Evolutionary conservation across 2,329 filamentous ascomycete genomes (phyloP).

Genomic region (Penicillium digitatum): DNA sequence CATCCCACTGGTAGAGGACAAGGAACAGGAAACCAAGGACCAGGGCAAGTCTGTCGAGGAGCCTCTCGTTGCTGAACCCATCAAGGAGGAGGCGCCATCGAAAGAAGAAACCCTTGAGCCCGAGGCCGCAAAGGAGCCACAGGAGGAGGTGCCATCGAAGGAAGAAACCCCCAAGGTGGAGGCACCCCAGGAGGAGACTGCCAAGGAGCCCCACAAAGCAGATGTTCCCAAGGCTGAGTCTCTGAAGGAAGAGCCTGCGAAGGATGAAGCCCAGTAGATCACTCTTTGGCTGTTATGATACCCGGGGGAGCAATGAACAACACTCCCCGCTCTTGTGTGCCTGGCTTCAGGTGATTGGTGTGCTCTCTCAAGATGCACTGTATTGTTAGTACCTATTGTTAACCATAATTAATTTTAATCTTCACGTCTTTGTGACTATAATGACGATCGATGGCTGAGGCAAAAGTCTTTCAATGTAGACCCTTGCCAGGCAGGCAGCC

Average conservation of each 20-base stretch:
- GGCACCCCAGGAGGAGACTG: constrained; percentile 15
- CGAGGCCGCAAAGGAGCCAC: constrained; percentile 1
- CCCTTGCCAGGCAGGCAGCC: no score
- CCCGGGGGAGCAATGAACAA: constrained; percentile 17
- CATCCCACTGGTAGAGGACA: constrained; percentile 30
- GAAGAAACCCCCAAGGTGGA: neutral
- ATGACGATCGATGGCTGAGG: neutral
- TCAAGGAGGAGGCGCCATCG: constrained; percentile 5
- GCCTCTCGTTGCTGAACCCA: constrained; percentile 5
- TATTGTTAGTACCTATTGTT: neutral
- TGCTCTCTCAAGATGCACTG: neutral
- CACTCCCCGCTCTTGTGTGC: constrained; percentile 18
- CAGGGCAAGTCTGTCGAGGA: constrained; percentile 4
- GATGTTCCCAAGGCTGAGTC: constrained; percentile 10
- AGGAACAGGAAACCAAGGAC: constrained; percentile 11
- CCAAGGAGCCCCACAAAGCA: constrained; percentile 9
- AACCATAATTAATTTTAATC: neutral
- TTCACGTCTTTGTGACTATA: neutral
- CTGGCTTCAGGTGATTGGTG: constrained; percentile 5
- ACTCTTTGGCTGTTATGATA: constrained; percentile 21
- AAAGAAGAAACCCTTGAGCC: neutral
- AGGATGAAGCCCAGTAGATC: constrained; percentile 17
- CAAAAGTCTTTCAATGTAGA: neutral
- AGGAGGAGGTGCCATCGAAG: constrained; percentile 12
- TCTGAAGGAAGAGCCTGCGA: constrained; percentile 12